Conservation (phyloP, 768 basidiomycete species). For the Calocera cornea region DNA sequence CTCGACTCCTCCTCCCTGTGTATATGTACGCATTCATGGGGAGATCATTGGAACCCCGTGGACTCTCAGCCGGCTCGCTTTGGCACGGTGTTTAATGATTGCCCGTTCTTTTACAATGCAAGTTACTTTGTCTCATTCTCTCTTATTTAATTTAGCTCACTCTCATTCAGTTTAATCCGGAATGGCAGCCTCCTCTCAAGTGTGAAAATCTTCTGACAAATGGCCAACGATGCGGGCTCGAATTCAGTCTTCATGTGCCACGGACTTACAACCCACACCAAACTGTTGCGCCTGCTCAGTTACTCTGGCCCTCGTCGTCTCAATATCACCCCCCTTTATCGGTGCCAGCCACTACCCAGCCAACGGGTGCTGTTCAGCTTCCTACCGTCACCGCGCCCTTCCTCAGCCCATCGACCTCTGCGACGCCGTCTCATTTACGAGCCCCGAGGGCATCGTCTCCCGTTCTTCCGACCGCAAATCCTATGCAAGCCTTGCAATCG, state of each 20-base stretch:
- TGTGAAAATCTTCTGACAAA: background rate
- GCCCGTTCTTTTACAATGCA: background rate
- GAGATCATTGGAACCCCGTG: background rate
- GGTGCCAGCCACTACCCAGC: no score
- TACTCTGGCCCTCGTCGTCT: background rate
- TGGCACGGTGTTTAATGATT: background rate
- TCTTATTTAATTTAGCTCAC: background rate
- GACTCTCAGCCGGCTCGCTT: background rate
- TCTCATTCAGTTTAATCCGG: background rate
- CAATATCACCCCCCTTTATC: background rate
- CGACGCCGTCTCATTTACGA: background rate
- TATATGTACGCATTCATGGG: background rate
- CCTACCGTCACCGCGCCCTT: background rate
- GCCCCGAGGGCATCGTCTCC: background rate
- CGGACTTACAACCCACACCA: background rate
- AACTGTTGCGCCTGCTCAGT: background rate
- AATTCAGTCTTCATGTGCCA: background rate
- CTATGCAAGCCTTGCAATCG: background rate
- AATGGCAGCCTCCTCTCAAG: background rate
- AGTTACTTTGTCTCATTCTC: background rate
- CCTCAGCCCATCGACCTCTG: background rate
- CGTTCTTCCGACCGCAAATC: background rate
- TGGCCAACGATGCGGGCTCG: background rate
- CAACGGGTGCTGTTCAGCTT: background rate
- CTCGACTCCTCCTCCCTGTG: background rate